These are phyloP conservation scores for Rhipidocladum racemiflorum DNA, from an alignment of 176 grass and related monocot genomes.

Conservation along the genomic window DNA sequence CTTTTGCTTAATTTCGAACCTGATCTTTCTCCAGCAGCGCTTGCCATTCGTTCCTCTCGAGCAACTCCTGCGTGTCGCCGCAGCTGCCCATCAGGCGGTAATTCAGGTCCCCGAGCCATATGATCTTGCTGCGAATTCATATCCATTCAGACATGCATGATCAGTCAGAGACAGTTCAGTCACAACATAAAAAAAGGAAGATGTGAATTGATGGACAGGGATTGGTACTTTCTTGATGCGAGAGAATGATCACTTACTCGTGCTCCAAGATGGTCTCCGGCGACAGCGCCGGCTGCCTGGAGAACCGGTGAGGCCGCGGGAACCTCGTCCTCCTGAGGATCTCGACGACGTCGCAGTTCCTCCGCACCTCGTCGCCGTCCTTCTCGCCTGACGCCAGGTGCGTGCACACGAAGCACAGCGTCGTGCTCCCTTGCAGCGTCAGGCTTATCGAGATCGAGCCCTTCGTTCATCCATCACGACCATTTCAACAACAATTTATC, in stretches of 20 bases:
- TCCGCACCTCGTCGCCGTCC: conserved; percentile 72
- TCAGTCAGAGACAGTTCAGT: background rate
- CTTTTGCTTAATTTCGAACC: background rate
- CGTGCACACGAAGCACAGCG: conserved; percentile 91
- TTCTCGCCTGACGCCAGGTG: conserved; percentile 89
- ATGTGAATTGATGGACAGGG: background rate
- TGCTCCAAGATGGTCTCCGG: conserved; percentile 84
- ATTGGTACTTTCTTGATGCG: background rate
- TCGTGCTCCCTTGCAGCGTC: conserved; percentile 41
- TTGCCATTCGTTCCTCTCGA: conserved; percentile 62
- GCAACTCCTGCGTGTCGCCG: conserved; percentile 27
- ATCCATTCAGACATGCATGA: background rate
- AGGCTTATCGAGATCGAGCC: conserved; percentile 91
- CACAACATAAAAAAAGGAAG: background rate
- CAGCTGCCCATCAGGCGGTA: conserved; percentile 50
- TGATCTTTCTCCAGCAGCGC: conserved; percentile 69
- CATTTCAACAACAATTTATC: background rate
- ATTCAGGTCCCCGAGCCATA: conserved; percentile 93
- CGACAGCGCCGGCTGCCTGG: background rate
- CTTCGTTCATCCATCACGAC: background rate
- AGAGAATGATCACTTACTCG: conserved; percentile 48
- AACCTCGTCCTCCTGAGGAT: conserved; percentile 79
- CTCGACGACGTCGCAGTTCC: conserved; percentile 75
- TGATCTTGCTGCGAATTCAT: conserved; percentile 53
- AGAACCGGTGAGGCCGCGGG: conserved; percentile 8